phyloP scores from a whole-genome alignment of 1,284 basidiomycete species.

The Fistulinella cinereoalba region DNA sequence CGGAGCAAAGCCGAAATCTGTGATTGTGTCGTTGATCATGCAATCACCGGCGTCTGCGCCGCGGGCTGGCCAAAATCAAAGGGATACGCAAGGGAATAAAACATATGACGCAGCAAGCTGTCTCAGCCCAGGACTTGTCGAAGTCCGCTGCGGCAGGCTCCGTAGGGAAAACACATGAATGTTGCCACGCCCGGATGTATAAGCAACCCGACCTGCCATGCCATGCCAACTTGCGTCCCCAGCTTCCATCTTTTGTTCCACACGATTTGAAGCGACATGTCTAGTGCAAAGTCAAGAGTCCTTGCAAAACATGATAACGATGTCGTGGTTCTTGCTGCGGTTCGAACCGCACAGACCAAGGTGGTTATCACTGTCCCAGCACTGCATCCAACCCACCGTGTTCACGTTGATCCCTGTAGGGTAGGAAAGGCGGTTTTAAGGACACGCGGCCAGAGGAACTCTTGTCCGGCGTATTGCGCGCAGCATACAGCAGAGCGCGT shows the following conservation, averaged over 20 bases:
- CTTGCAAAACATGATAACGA: constrained; percentile 69
- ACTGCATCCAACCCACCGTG: background rate
- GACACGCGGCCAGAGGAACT: constrained; percentile 90
- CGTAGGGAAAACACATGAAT: constrained; percentile 28
- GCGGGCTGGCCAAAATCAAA: background rate
- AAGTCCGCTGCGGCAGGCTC: constrained; percentile 8
- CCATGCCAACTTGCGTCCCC: background rate
- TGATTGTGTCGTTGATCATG: background rate
- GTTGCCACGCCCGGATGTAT: constrained; percentile 13
- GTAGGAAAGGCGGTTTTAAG: constrained; percentile 92
- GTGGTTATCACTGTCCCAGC: constrained; percentile 38
- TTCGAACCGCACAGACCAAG: constrained; percentile 90
- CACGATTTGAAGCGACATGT: constrained; percentile 16
- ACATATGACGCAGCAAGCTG: constrained; percentile 1
- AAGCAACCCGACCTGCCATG: constrained; percentile 7
- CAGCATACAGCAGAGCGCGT: constrained; percentile 60
- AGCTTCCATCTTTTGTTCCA: background rate
- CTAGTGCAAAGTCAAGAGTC: constrained; percentile 42
- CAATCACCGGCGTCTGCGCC: background rate
- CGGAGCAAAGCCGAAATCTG: too few species aligned
- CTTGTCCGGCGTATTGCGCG: constrained; percentile 79
- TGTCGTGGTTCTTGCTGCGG: constrained; percentile 87
- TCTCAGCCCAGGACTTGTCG: too few species aligned
- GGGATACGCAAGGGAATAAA: background rate
- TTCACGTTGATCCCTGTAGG: constrained; percentile 40